Evolutionary conservation across 2,329 filamentous ascomycete species (phyloP).

Genomic region (Ustulina deusta): DNA sequence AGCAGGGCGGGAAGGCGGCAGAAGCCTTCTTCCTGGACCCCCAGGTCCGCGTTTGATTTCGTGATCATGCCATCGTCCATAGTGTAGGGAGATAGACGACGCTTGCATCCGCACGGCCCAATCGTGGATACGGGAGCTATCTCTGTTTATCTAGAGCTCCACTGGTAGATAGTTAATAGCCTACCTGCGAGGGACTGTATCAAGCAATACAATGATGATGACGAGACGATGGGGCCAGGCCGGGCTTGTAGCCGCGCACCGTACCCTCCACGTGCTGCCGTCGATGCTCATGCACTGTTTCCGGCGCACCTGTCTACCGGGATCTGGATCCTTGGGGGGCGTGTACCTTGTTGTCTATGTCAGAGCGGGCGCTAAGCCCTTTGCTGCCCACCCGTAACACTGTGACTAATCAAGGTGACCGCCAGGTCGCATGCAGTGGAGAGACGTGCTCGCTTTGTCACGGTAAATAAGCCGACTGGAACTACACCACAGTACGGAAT

Average conservation of each 20-base stretch:
- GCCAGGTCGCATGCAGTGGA: no score
- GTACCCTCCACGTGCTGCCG: neutral
- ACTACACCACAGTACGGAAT: conserved; percentile 13
- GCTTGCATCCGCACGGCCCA: conserved; percentile 12
- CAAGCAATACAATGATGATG: no score
- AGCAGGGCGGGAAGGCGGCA: conserved; percentile 5
- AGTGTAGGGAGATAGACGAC: neutral
- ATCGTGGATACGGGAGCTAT: conserved; percentile 25
- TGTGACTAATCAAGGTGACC: conserved; percentile 12
- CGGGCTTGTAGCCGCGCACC: no score
- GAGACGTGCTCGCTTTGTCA: neutral
- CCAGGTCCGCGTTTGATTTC: conserved; percentile 27
- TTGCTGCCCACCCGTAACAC: conserved; percentile 5
- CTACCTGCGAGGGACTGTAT: no score
- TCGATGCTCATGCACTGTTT: neutral
- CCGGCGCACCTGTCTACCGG: neutral
- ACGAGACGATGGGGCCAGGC: no score
- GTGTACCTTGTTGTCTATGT: neutral
- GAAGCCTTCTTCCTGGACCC: conserved; percentile 31
- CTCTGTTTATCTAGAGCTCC: conserved; percentile 12
- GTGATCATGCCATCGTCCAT: conserved; percentile 19
- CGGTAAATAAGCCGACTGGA: conserved; percentile 22
- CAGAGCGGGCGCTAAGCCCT: conserved; percentile 3
- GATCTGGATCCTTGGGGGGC: no score
- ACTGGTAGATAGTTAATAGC: neutral